phyloP scores from a whole-genome alignment of 2,329 filamentous ascomycete species.

The Ascochyta lentis region DNA sequence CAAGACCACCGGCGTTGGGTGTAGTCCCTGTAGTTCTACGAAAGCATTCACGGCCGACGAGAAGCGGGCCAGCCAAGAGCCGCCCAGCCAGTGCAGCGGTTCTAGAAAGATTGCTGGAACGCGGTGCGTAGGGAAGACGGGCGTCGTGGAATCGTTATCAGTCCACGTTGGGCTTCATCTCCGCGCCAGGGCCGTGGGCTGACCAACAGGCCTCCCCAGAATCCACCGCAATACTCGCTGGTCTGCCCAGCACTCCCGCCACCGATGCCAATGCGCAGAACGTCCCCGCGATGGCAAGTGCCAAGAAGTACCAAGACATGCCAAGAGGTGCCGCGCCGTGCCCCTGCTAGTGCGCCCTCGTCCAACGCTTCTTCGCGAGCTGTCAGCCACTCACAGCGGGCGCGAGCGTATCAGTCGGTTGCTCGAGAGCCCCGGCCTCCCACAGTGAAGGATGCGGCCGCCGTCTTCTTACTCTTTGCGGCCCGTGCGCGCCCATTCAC shows the following conservation, averaged over 20 bases:
- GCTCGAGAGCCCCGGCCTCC: conserved; percentile 6
- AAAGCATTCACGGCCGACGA: conserved; percentile 5
- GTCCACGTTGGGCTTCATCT: conserved; percentile 25
- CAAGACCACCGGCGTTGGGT: conserved; percentile 23
- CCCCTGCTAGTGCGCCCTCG: conserved; percentile 19
- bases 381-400: conserved; percentile 17
- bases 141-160: conserved; percentile 25
- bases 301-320: conserved; percentile 15
- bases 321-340: conserved; percentile 12
- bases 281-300: conserved; percentile 28
- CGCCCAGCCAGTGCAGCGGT: conserved; percentile 16
- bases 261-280: conserved; percentile 30
- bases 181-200: conserved; percentile 17
- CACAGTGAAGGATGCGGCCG: conserved; percentile 22
- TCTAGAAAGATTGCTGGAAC: conserved; percentile 34
- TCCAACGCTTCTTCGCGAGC: conserved; percentile 24
- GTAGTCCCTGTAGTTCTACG: conserved; percentile 1
- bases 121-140: conserved; percentile 4
- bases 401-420: conserved; percentile 25
- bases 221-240: conserved; percentile 6
- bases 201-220: conserved; percentile 19
- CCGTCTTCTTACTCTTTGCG: conserved; percentile 22
- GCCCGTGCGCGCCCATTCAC: conserved; percentile 19
- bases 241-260: conserved; percentile 23
- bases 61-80: conserved; percentile 23